Evolutionary conservation across 2,329 filamentous ascomycete genomes (phyloP).

Genomic region (Claviceps monticola): DNA sequence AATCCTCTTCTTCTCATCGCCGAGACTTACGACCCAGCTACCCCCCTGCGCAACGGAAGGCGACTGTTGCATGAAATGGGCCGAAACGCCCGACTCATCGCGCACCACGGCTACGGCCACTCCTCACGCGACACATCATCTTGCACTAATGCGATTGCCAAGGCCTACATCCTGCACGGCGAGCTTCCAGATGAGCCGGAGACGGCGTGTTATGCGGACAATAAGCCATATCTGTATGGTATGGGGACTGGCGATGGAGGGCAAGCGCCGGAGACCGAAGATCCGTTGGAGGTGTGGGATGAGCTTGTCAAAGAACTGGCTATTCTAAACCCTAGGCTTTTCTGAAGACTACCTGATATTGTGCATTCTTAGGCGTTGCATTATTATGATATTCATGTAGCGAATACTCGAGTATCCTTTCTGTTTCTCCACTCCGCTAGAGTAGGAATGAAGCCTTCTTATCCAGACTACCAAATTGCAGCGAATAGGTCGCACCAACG

Average conservation of each 20-base stretch:
- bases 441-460: no score
- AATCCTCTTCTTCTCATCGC: constrained; percentile 33
- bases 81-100: constrained; percentile 31
- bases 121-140: constrained; percentile 29
- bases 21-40: constrained; percentile 36
- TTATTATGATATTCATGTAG: no score
- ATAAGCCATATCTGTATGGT: constrained; percentile 33
- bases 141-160: constrained; percentile 30
- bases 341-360: background rate
- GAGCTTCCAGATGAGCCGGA: constrained; percentile 25
- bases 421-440: no score
- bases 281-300: constrained; percentile 9
- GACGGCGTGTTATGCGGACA: constrained; percentile 31
- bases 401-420: no score
- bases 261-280: background rate
- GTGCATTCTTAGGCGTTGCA: background rate
- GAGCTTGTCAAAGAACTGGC: constrained; percentile 10
- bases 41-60: constrained; percentile 33
- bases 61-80: constrained; percentile 32
- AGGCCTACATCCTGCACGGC: constrained; percentile 26
- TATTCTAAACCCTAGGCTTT: constrained; percentile 4
- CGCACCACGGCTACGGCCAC: constrained; percentile 36
- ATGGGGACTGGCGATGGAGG: constrained; percentile 8
- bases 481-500: no score
- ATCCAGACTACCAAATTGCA: no score